Evolutionary conservation across 2,329 filamentous ascomycete species (phyloP).

Genomic region (Trichophyton verrucosum): DNA sequence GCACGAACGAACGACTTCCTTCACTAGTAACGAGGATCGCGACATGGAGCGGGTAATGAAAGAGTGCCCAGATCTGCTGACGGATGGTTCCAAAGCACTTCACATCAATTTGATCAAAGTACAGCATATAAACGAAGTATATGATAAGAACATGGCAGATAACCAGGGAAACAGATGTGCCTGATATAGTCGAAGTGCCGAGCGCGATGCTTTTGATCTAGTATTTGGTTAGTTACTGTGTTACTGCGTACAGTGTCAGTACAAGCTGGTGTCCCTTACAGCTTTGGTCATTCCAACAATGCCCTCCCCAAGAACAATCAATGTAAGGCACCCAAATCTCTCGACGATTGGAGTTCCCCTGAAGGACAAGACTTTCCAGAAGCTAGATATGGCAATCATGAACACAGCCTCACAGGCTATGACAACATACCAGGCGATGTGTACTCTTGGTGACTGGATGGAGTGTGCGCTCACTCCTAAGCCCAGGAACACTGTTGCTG

Average conservation of each 20-base stretch:
- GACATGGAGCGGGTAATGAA: constrained; percentile 53
- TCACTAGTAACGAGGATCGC: constrained; percentile 51
- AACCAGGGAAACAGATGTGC: constrained; percentile 10
- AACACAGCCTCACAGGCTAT: constrained; percentile 37
- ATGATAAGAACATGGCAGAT: constrained; percentile 12
- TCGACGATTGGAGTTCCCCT: constrained; percentile 48
- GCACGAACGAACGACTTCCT: constrained; percentile 41
- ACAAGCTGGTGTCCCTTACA: constrained; percentile 5
- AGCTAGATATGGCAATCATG: constrained; percentile 33
- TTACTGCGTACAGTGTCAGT: background rate
- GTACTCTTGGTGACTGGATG: constrained; percentile 10
- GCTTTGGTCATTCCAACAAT: constrained; percentile 32
- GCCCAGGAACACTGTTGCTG: background rate
- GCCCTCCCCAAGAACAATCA: constrained; percentile 51
- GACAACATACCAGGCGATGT: constrained; percentile 41
- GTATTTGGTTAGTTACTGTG: background rate
- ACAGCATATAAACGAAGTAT: constrained; percentile 50
- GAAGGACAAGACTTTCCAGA: constrained; percentile 36
- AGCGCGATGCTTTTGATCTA: constrained; percentile 12
- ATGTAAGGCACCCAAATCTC: constrained; percentile 45
- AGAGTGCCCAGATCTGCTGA: constrained; percentile 41
- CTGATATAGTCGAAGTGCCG: constrained; percentile 8
- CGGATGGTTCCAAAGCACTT: constrained; percentile 40
- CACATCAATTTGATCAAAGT: constrained; percentile 42
- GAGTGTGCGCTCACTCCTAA: background rate